Conservation (phyloP, 1,284 basidiomycete genomes). For the Porogramme epimiltina region DNA sequence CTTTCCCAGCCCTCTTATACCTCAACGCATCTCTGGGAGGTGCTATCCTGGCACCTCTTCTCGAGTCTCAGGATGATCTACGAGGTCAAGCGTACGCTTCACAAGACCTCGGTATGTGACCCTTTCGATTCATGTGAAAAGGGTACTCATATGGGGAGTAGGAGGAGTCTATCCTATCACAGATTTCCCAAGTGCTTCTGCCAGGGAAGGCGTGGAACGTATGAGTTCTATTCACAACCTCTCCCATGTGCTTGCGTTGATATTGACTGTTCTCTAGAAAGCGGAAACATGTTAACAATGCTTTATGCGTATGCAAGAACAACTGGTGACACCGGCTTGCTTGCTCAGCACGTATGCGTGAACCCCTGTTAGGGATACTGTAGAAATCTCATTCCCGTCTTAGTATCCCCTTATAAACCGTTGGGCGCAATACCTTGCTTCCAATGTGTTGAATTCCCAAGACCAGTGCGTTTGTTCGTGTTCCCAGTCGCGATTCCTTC, state of each 20-base stretch:
- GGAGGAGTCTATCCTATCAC: constrained; percentile 31
- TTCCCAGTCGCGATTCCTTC: neutral
- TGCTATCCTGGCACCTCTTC: constrained; percentile 59
- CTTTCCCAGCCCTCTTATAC: constrained; percentile 68
- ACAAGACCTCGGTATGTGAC: neutral
- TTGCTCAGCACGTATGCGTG: constrained; percentile 56
- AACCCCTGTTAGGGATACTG: no score
- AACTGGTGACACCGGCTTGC: constrained; percentile 55
- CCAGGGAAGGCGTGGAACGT: constrained; percentile 63
- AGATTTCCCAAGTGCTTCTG: no score
- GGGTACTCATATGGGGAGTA: neutral
- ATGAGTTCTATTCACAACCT: neutral
- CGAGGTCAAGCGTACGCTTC: constrained; percentile 37
- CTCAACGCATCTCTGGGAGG: constrained; percentile 62
- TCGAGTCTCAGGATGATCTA: constrained; percentile 50
- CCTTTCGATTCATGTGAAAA: constrained; percentile 46
- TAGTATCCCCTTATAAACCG: constrained; percentile 63
- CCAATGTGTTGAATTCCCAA: constrained; percentile 65
- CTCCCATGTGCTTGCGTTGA: neutral
- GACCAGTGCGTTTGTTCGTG: constrained; percentile 42
- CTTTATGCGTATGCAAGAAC: constrained; percentile 60
- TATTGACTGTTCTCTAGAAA: no score
- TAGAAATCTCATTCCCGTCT: neutral
- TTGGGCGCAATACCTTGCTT: constrained; percentile 72
- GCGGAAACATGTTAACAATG: constrained; percentile 79